Evolutionary conservation across 2,329 filamentous ascomycete species (phyloP).

Genomic region (Colletotrichum echinochloae): DNA sequence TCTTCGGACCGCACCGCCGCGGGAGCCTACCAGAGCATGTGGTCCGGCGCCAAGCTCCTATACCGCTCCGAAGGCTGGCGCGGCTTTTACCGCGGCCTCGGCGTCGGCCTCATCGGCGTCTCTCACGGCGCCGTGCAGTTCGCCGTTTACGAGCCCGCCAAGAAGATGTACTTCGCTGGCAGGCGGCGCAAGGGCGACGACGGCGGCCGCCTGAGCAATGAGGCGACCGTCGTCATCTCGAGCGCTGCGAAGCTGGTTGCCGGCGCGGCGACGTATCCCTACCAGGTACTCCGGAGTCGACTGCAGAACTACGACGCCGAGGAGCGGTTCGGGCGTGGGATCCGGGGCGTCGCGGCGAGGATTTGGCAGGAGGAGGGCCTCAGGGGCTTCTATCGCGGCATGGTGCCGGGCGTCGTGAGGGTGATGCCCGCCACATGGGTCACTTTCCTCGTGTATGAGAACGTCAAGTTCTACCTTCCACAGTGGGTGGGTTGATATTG

Average conservation of each 20-base stretch:
- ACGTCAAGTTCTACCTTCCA: slow-evolving; percentile 80
- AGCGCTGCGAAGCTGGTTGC: slow-evolving; percentile 88
- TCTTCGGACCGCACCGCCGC: slow-evolving; percentile 79
- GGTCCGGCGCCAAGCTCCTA: slow-evolving; percentile 76
- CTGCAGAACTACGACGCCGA: slow-evolving; percentile 91
- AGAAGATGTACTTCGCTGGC: slow-evolving; percentile 67
- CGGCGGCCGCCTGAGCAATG: slow-evolving; percentile 67
- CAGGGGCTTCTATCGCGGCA: slow-evolving; percentile 89
- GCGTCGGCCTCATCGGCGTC: slow-evolving; percentile 86
- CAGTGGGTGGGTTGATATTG: slow-evolving; percentile 43
- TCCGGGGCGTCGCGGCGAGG: slow-evolving; percentile 76
- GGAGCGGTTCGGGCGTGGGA: slow-evolving; percentile 76
- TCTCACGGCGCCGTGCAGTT: slow-evolving; percentile 96
- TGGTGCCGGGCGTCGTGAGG: slow-evolving; percentile 88
- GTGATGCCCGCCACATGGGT: slow-evolving; percentile 96
- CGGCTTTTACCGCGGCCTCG: slow-evolving; percentile 90
- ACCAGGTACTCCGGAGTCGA: slow-evolving; percentile 89
- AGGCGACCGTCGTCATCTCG: slow-evolving; percentile 84
- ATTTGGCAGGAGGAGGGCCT: slow-evolving; percentile 85
- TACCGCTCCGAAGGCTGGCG: slow-evolving; percentile 76
- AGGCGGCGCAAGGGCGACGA: slow-evolving; percentile 43
- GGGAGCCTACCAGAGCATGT: slow-evolving; percentile 86
- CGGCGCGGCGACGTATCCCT: slow-evolving; percentile 91
- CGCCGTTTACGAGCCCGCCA: slow-evolving; percentile 86
- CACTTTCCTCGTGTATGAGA: slow-evolving; percentile 97